A percentile compares a stretch with the other conserved stretches of the same genome.
phyloP scores from a whole-genome alignment of 2,329 filamentous ascomycete species.

The Madurella mycetomatis region DNA sequence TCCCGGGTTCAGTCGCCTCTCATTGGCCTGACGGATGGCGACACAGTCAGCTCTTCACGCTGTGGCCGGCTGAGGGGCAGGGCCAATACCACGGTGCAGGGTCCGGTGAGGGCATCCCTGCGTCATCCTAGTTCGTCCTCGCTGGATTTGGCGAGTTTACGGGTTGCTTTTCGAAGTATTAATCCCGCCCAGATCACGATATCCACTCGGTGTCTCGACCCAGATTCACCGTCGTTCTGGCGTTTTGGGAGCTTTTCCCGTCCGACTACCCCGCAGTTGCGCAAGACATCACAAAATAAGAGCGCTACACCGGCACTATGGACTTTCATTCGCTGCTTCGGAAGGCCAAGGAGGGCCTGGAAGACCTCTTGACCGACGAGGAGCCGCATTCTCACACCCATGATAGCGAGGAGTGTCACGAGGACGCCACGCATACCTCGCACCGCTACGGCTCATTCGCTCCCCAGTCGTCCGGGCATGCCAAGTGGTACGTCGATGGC shows the following conservation, averaged over 20 bases:
- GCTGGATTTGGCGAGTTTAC: too few relatives aligned
- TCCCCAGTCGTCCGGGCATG: constrained; percentile 65
- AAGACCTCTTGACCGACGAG: constrained; percentile 30
- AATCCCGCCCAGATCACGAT: constrained; percentile 1
- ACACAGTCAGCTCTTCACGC: constrained; percentile 7
- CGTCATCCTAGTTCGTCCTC: not conserved
- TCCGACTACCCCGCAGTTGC: constrained; percentile 12
- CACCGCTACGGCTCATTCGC: constrained; percentile 67
- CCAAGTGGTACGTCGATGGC: constrained; percentile 86
- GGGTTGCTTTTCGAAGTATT: not conserved
- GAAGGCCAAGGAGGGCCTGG: constrained; percentile 41
- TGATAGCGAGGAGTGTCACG: constrained; percentile 39
- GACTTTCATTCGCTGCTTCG: constrained; percentile 36
- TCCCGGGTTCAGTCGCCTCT: not conserved
- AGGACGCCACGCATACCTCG: constrained; percentile 37
- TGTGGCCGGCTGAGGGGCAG: constrained; percentile 1
- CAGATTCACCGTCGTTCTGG: not conserved
- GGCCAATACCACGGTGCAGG: too few relatives aligned
- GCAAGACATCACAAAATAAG: not conserved
- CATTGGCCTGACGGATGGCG: constrained; percentile 13
- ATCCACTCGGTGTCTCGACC: not conserved
- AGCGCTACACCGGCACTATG: constrained; percentile 28
- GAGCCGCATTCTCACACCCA: constrained; percentile 44
- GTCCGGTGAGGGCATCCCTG: not conserved
- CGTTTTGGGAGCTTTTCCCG: not conserved